Evolutionary conservation across 169 alveolate species (phyloP), one percentile per base, ranked within the genome.

Genomic region (Cryptosporidium muris): DNA sequence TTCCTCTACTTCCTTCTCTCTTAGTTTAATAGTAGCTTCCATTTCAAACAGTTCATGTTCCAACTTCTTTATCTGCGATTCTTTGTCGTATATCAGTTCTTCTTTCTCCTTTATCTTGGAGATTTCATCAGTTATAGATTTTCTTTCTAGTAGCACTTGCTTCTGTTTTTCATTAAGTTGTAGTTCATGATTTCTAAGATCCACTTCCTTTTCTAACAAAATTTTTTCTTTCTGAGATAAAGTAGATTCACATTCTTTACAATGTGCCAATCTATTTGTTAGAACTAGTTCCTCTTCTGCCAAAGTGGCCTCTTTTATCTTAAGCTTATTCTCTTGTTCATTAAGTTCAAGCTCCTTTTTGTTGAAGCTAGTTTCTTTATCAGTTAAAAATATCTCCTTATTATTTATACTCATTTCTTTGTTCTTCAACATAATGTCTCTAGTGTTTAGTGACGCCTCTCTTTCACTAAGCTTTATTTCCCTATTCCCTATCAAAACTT

Each of bases 1-100:
- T 40, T 42, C 74, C 5, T 58, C 74, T 48, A 74, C n/a, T 52
- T 74, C 85, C 60, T 74, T 74, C 56, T 74, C 85, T 2, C 85
- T 36, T 42, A 16, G 54, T 51, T 74, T 74, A 1, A 74, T 11
- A 25, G 60, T 64, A 0, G 25, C 85, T 47, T 74, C 85, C 67
- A 74, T 54, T n/a, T 74, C 85, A 36, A 47, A 60, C 51, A 74
- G 48, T n/a, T 58, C 42, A 8, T 74, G 74, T 42, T 74, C 85
- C 36, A 43, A 58, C 12, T 68, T 56, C 45, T 74, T 66, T 45
- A 74, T 74, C 16, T 54, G 74, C 53, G 60, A 34, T 45, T 74
- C 85, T 60, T 68, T 51, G 37, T 74, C 85, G 37, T 58, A 74
- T 54, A 74, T 52, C 42, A 58, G 74, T 7, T 74, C 54, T 45